Percentiles rank a stretch among this genome's conserved stretches.
Conservation (phyloP, 2,329 filamentous ascomycete genomes). For the Bisporella sp. region DNA sequence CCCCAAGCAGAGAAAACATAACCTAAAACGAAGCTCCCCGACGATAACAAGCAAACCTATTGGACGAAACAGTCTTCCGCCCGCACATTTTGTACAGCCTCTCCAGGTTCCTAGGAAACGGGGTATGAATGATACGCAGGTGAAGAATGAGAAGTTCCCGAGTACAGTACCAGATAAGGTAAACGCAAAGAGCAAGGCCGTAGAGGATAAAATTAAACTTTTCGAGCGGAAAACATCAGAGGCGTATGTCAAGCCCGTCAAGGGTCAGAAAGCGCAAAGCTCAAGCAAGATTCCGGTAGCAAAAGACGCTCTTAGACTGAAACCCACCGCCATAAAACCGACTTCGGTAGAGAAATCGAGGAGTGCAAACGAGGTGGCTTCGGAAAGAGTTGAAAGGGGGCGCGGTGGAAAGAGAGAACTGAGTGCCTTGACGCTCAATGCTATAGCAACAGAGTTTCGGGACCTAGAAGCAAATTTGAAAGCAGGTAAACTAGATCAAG, state of each 20-base stretch:
- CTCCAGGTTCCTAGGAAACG: no score
- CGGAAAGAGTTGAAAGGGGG: not conserved
- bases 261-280: not conserved
- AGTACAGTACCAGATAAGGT: no score
- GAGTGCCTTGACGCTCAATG: conserved; percentile 6
- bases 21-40: no score
- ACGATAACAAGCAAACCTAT: no score
- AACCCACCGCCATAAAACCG: not conserved
- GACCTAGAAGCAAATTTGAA: not conserved
- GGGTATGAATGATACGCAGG: no score
- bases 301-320: not conserved
- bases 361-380: no score
- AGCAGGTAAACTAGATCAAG: conserved; percentile 1
- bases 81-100: no score
- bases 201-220: conserved; percentile 20
- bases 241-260: not conserved
- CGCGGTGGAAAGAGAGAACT: not conserved
- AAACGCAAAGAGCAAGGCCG: conserved; percentile 5
- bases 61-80: no score
- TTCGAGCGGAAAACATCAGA: conserved; percentile 14
- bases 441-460: conserved; percentile 9
- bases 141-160: no score
- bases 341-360: not conserved
- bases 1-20: no score
- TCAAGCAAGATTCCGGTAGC: not conserved